These are phyloP conservation scores for Fraxinus sp. DNA, from an alignment of 305 asterid genomes.

Conservation along the genomic window DNA sequence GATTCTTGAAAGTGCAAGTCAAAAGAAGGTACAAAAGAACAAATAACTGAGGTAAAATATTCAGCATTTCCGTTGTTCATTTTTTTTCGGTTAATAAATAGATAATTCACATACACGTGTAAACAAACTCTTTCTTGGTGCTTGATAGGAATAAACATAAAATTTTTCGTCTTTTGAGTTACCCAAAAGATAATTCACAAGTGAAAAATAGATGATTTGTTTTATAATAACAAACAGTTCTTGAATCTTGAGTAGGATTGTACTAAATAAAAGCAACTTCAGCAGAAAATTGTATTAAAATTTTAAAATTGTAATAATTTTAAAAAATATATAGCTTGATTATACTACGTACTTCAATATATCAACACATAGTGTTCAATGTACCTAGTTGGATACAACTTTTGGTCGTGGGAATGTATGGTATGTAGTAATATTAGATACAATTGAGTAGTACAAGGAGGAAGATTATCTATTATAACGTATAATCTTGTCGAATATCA, in stretches of 20 bases:
- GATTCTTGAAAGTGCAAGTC: background rate
- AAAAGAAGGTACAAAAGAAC: background rate
- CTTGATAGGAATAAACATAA: background rate
- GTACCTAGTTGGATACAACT: background rate
- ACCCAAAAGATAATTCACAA: background rate
- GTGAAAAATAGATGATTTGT: background rate
- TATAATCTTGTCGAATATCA: background rate
- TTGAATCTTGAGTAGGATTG: background rate
- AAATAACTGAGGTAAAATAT: background rate
- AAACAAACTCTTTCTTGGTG: background rate
- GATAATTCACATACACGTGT: background rate
- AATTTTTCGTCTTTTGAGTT: background rate
- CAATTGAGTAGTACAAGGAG: background rate
- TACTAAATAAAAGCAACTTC: background rate
- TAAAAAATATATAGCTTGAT: background rate
- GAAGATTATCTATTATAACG: background rate
- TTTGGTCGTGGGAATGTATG: background rate
- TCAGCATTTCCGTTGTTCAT: background rate
- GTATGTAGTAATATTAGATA: background rate
- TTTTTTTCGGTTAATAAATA: background rate
- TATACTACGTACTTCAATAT: background rate
- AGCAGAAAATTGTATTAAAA: background rate
- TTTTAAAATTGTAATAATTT: background rate
- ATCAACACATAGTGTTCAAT: background rate
- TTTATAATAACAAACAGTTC: background rate